Evolutionary conservation across 1,284 basidiomycete genomes (phyloP).

Genomic region (Porodaedalea pini): DNA sequence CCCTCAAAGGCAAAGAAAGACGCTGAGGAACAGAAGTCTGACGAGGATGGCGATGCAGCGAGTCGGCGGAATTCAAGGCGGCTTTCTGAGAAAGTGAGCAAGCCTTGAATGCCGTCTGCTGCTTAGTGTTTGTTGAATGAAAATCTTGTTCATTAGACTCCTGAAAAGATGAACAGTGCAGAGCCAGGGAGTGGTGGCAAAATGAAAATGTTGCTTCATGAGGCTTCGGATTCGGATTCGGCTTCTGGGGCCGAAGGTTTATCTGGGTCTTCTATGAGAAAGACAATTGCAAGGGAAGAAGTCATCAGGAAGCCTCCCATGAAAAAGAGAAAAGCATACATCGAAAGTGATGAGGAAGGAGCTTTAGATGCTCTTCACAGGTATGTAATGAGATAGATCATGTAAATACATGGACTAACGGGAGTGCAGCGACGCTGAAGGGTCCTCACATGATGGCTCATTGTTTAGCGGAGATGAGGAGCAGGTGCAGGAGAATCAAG

Average conservation of each 20-base stretch:
- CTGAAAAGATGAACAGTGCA: neutral
- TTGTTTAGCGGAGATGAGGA: slow-evolving; percentile 17
- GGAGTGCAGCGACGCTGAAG: neutral
- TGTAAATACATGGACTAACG: neutral
- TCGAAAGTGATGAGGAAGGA: slow-evolving; percentile 7
- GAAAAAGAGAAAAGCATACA: slow-evolving; percentile 3
- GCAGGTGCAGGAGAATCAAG: neutral
- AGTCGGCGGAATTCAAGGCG: neutral
- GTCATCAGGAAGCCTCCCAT: neutral
- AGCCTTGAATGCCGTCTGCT: slow-evolving; percentile 7
- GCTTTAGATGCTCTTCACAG: neutral
- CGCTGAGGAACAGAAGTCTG: neutral
- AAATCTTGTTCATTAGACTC: neutral
- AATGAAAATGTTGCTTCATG: neutral
- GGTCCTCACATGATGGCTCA: slow-evolving; percentile 12
- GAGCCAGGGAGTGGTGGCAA: neutral
- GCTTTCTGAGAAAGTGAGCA: slow-evolving; percentile 16
- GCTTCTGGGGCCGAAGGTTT: neutral
- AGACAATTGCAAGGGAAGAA: neutral
- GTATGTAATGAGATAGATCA: no score
- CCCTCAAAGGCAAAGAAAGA: slow-evolving; percentile 5
- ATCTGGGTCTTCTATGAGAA: neutral
- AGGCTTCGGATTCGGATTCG: neutral
- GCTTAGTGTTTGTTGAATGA: neutral
- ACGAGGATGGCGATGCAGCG: neutral